A percentile compares a stretch with the other conserved stretches of the same genome.
phyloP scores from a whole-genome alignment of 805 yeast genomes.

The Pichia sporocuriosa region DNA sequence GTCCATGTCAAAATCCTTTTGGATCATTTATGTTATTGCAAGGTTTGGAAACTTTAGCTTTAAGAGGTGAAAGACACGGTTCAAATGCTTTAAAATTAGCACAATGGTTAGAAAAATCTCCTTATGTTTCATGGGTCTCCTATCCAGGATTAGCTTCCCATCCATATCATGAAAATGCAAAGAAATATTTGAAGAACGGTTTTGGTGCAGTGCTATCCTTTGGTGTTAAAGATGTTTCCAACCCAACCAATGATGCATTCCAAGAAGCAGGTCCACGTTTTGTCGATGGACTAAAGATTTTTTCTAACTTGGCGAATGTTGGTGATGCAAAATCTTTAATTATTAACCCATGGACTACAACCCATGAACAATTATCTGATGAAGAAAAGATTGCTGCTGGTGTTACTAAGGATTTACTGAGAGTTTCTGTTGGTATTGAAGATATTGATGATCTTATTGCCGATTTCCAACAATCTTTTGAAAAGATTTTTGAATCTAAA shows the following conservation, averaged over 20 bases:
- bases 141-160: constrained; percentile 84
- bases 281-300: constrained; percentile 76
- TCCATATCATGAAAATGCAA: constrained; percentile 72
- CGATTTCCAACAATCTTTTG: constrained; percentile 84
- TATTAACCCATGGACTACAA: constrained; percentile 92
- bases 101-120: constrained; percentile 57
- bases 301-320: constrained; percentile 91
- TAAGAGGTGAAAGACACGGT: constrained; percentile 91
- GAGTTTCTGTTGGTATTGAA: constrained; percentile 90
- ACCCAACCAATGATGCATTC: constrained; percentile 50
- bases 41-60: constrained; percentile 90
- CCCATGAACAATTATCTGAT: constrained; percentile 85
- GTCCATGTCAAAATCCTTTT: constrained; percentile 85
- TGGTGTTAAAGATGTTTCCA: constrained; percentile 68
- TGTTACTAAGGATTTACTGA: constrained; percentile 80
- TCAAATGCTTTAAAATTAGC: constrained; percentile 78
- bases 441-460: constrained; percentile 83
- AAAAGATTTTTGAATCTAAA: constrained; percentile 38
- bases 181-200: constrained; percentile 73
- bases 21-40: constrained; percentile 79
- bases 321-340: constrained; percentile 95
- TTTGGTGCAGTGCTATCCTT: constrained; percentile 87
- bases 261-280: constrained; percentile 74
- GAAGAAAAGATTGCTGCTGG: constrained; percentile 80
- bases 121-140: constrained; percentile 79